A percentile compares a stretch with the other conserved stretches of the same genome.
These are phyloP conservation scores for Circinella minor DNA, from an alignment of 371 early-diverging fungal genomes.

Conservation along the genomic window DNA sequence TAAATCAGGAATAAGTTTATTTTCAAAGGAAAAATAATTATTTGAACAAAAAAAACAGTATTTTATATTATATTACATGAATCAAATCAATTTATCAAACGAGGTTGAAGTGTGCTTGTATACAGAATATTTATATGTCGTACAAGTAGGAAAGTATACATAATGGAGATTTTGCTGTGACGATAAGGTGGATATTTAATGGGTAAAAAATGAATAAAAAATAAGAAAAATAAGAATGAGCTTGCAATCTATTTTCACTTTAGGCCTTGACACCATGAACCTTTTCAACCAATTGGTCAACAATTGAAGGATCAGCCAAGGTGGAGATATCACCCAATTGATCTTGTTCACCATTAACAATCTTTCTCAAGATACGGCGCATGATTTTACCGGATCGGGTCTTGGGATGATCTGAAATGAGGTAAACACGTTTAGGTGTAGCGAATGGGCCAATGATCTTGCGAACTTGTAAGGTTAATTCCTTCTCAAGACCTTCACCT, in stretches of 20 bases:
- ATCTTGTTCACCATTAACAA: conserved; percentile 85
- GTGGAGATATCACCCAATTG: conserved; percentile 90
- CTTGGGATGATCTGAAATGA: conserved; percentile 95
- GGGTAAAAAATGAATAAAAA: too few species aligned
- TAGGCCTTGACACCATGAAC: conserved; percentile 15
- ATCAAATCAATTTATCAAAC: too few species aligned
- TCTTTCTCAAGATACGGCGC: conserved; percentile 93
- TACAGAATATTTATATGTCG: too few species aligned
- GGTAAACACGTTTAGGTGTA: conserved; percentile 84
- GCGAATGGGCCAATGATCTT: conserved; percentile 95
- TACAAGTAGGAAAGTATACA: too few species aligned
- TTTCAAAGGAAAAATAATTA: too few species aligned
- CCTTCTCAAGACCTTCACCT: conserved; percentile 57
- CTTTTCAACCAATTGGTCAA: conserved; percentile 21
- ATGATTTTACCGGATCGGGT: conserved; percentile 98
- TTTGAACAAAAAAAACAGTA: too few species aligned
- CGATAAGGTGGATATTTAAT: too few species aligned
- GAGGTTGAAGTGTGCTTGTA: too few species aligned
- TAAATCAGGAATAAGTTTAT: too few species aligned
- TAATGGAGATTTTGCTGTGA: too few species aligned
- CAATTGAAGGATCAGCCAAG: conserved; percentile 69
- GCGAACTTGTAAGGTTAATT: conserved; percentile 81
- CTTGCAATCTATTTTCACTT: background rate
- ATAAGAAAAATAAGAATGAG: background rate
- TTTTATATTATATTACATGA: too few species aligned